Percentiles rank a stretch among this genome's conserved stretches.
Evolutionary conservation across 768 basidiomycete genomes (phyloP).

Genomic region (Nevesoporus exiguus): DNA sequence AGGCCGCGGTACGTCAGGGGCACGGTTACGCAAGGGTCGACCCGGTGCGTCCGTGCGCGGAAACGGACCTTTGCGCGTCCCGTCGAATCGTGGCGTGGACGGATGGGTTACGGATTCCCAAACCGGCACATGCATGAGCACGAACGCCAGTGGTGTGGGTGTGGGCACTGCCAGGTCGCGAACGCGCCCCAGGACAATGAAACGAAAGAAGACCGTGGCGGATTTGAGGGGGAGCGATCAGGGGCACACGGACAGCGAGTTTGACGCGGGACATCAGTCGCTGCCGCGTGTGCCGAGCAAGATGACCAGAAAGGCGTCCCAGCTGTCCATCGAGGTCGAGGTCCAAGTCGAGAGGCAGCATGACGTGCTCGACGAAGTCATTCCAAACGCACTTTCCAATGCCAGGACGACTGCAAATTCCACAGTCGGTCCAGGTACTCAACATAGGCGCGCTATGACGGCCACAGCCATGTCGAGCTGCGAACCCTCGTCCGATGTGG

Average conservation of each 20-base stretch:
- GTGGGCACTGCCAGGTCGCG: not conserved
- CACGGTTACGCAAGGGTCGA: constrained; percentile 19
- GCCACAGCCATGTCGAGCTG: not conserved
- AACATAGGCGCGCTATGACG: constrained; percentile 5
- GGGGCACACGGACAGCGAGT: constrained; percentile 29
- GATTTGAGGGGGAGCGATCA: constrained; percentile 26
- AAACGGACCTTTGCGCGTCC: not conserved
- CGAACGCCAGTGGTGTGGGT: no score
- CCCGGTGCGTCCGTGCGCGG: not conserved
- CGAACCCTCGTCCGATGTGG: not conserved
- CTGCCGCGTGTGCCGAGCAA: not conserved
- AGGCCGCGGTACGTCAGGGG: not conserved
- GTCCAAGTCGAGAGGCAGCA: not conserved
- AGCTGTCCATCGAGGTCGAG: not conserved
- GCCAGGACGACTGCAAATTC: no score
- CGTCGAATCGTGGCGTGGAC: not conserved
- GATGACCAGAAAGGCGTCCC: not conserved
- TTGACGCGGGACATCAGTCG: not conserved
- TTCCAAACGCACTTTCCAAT: not conserved
- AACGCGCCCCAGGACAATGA: constrained; percentile 3
- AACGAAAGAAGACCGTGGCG: constrained; percentile 19
- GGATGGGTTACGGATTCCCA: constrained; percentile 23
- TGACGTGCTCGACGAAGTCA: not conserved
- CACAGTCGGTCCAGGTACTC: not conserved
- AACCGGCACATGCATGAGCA: not conserved